phyloP scores from a whole-genome alignment of 2,329 filamentous ascomycete genomes.

The Metarhizium anisopliae region DNA sequence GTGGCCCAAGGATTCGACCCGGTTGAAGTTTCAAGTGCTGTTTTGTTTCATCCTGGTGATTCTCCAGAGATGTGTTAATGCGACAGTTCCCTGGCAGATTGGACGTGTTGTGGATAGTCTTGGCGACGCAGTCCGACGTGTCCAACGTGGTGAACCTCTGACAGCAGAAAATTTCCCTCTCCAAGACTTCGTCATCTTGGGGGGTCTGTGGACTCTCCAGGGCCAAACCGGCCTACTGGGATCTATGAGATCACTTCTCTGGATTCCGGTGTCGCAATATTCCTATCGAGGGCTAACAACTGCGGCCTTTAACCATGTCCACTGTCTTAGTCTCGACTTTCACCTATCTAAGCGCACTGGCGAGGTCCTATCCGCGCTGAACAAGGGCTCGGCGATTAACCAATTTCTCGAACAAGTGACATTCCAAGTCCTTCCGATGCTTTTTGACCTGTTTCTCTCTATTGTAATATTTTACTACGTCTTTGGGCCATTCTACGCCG shows the following conservation, averaged over 20 bases:
- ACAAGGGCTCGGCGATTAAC: slow-evolving; percentile 94
- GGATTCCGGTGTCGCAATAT: slow-evolving; percentile 96
- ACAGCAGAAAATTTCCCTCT: slow-evolving; percentile 26
- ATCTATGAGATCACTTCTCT: slow-evolving; percentile 71
- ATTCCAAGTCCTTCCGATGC: slow-evolving; percentile 91
- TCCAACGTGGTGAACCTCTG: slow-evolving; percentile 27
- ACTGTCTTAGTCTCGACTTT: slow-evolving; percentile 90
- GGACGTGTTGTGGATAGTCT: slow-evolving; percentile 72
- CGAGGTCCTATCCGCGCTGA: slow-evolving; percentile 88
- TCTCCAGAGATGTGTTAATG: slow-evolving; percentile 74
- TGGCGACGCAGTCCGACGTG: slow-evolving; percentile 40
- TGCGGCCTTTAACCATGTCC: slow-evolving; percentile 94
- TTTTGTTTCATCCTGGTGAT: slow-evolving; percentile 75
- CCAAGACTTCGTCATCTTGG: slow-evolving; percentile 25
- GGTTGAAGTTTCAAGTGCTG: slow-evolving; percentile 69
- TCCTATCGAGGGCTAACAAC: slow-evolving; percentile 92
- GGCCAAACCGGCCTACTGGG: slow-evolving; percentile 82
- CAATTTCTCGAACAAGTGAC: slow-evolving; percentile 94
- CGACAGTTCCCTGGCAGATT: slow-evolving; percentile 75
- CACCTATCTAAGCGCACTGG: slow-evolving; percentile 95
- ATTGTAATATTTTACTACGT: slow-evolving; percentile 64
- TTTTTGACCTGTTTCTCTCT: slow-evolving; percentile 79
- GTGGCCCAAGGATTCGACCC: slow-evolving; percentile 75
- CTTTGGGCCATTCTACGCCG: slow-evolving; percentile 65
- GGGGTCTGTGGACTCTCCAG: slow-evolving; percentile 77